Evolutionary conservation across 768 basidiomycete species (phyloP), one percentile per base, ranked within the genome.

Genomic region (Amanita polypyramis): DNA sequence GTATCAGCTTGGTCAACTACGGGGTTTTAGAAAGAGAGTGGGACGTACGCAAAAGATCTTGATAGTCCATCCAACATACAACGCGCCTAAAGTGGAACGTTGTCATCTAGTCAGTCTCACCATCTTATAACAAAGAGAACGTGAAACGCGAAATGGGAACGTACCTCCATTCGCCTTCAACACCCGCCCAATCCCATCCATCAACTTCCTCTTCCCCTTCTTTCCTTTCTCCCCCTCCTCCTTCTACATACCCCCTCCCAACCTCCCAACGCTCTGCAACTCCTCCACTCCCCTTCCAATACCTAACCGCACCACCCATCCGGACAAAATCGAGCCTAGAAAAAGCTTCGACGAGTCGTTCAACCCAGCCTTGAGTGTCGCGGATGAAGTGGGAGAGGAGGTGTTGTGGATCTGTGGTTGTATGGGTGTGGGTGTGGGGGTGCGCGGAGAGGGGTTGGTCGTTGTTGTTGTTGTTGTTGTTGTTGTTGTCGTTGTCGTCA

Each of bases 121-220:
- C 10, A 35, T 11, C 7, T 27, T 7, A 27, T 7, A 27, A n/a
- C 4, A n/a, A n/a, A 39, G 7, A 10, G 3, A n/a, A n/a, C n/a
- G n/a, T n/a, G n/a, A n/a, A n/a, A n/a, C n/a, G n/a, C n/a, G n/a
- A n/a, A n/a, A n/a, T n/a, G n/a, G n/a, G n/a, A n/a, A 62, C 73
- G 55, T 54, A 76, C 76, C 68, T 67, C 76, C 77, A 80, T 42
- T 68, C 62, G 14, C 77, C 77, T 36, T 65, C 58, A 2, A 70
- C 74, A 6, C 75, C 77, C 1, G 76, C 78, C 77, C 79, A 80
- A 54, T 79, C 77, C 75, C 75, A 77, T 3, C 76, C 76, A 4
- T 43, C 27, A 6, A 15, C 41, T 12, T 8, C 39, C 6, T 10
- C 39, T 21, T 7, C 39, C 12, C 10, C 39, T 57, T 9, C 54